Evolutionary conservation across 2,329 filamentous ascomycete species (phyloP).

Genomic region (Lizonia empirigonia): DNA sequence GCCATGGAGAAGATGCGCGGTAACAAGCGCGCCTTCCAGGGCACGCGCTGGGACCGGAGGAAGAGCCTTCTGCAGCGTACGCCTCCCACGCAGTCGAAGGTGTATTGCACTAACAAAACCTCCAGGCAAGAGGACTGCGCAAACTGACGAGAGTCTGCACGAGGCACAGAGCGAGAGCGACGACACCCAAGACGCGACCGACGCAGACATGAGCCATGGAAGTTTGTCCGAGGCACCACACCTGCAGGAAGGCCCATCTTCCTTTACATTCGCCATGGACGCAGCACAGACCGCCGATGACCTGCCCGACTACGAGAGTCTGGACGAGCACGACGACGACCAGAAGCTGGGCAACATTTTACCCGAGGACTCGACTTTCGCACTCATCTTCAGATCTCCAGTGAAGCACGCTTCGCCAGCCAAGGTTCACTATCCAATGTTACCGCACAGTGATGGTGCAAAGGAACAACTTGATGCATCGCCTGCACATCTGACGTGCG

Average conservation of each 20-base stretch:
- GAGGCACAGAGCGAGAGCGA: slow-evolving; percentile 14
- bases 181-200: slow-evolving; percentile 20
- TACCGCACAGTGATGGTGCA: slow-evolving; percentile 13
- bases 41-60: slow-evolving; percentile 46
- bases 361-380: slow-evolving; percentile 27
- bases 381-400: slow-evolving; percentile 33
- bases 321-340: slow-evolving; percentile 11
- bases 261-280: slow-evolving; percentile 29
- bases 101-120: slow-evolving; percentile 17
- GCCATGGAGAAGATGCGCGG: slow-evolving; percentile 38
- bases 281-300: slow-evolving; percentile 16
- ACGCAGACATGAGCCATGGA: slow-evolving; percentile 20
- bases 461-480: background rate
- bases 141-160: slow-evolving; percentile 4
- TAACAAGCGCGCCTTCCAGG: slow-evolving; percentile 42
- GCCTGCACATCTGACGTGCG: background rate
- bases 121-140: slow-evolving; percentile 35
- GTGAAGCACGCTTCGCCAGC: slow-evolving; percentile 16
- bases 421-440: slow-evolving; percentile 25
- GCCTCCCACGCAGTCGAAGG: slow-evolving; percentile 1
- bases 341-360: slow-evolving; percentile 1
- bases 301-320: slow-evolving; percentile 12
- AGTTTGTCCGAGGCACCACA: slow-evolving; percentile 14
- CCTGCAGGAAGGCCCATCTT: background rate
- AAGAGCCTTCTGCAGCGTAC: slow-evolving; percentile 45